Evolutionary conservation across 768 basidiomycete genomes (phyloP).

Genomic region (Phylloporus sp.): DNA sequence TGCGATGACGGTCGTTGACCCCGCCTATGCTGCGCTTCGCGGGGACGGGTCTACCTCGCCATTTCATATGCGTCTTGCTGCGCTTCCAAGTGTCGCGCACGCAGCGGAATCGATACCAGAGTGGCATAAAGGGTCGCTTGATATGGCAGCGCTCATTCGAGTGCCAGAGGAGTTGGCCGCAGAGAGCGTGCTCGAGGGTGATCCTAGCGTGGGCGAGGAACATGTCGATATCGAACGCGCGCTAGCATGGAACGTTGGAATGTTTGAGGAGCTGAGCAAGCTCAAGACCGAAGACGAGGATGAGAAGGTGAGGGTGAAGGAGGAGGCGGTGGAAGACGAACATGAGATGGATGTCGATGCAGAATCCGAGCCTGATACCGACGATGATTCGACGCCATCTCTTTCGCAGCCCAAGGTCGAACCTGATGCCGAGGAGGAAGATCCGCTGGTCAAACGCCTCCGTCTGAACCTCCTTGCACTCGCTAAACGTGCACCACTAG

Average conservation of each 20-base stretch:
- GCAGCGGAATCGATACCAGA: slow-evolving; percentile 1
- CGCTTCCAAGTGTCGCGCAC: slow-evolving; percentile 12
- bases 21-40: not conserved
- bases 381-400: not conserved
- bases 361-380: slow-evolving; percentile 2
- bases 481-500: slow-evolving; percentile 73
- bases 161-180: slow-evolving; percentile 38
- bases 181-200: slow-evolving; percentile 27
- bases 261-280: slow-evolving; percentile 41
- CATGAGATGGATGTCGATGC: slow-evolving; percentile 23
- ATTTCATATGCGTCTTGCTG: slow-evolving; percentile 7
- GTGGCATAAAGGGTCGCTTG: slow-evolving; percentile 27
- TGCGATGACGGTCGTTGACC: not conserved
- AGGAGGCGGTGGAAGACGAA: slow-evolving; percentile 8
- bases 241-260: slow-evolving; percentile 52
- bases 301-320: slow-evolving; percentile 10
- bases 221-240: slow-evolving; percentile 35
- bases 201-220: slow-evolving; percentile 17
- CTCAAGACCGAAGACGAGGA: not conserved
- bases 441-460: slow-evolving; percentile 51
- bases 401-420: not conserved
- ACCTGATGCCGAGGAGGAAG: slow-evolving; percentile 34
- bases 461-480: slow-evolving; percentile 74
- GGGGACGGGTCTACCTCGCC: not conserved
- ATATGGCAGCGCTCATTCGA: slow-evolving; percentile 42